Percentiles rank a stretch among this genome's conserved stretches.
These are phyloP conservation scores for Umbelopsis sp. DNA, from an alignment of 371 early-diverging fungal genomes.

Conservation along the genomic window DNA sequence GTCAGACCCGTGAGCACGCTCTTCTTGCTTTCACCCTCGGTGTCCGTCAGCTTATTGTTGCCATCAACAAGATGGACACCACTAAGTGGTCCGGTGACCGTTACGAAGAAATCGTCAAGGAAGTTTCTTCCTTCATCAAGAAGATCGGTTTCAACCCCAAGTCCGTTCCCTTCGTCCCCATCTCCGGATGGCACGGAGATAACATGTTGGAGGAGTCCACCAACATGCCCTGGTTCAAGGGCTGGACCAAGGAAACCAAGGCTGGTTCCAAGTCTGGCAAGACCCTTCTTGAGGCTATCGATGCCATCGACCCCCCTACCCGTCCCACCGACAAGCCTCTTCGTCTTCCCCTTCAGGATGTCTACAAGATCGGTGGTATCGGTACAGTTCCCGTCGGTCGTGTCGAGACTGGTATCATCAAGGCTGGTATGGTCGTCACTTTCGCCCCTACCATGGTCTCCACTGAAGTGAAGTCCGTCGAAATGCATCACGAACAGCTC, in stretches of 20 bases:
- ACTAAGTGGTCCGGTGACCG: conserved; percentile 88
- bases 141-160: conserved; percentile 94
- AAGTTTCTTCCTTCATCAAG: conserved; percentile 92
- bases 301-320: conserved; percentile 90
- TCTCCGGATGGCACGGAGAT: conserved; percentile 98
- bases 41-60: conserved; percentile 95
- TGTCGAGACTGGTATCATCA: conserved; percentile 21
- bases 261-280: conserved; percentile 79
- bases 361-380: conserved; percentile 98
- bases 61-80: conserved; percentile 98
- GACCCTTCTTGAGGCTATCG: conserved; percentile 95
- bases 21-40: conserved; percentile 95
- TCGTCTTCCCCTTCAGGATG: conserved; percentile 96
- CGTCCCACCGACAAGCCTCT: conserved; percentile 95
- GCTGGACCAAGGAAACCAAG: conserved; percentile 92
- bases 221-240: conserved; percentile 98
- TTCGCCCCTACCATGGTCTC: too few relatives aligned
- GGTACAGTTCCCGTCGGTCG: conserved; percentile 97
- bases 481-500: too few relatives aligned
- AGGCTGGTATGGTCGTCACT: too few relatives aligned
- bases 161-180: conserved; percentile 94
- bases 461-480: too few relatives aligned
- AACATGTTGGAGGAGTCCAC: conserved; percentile 94
- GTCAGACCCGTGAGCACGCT: conserved; percentile 99
- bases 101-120: conserved; percentile 92